phyloP scores from a whole-genome alignment of 495 filamentous ascomycete species.

The Apiosordaria backusii region DNA sequence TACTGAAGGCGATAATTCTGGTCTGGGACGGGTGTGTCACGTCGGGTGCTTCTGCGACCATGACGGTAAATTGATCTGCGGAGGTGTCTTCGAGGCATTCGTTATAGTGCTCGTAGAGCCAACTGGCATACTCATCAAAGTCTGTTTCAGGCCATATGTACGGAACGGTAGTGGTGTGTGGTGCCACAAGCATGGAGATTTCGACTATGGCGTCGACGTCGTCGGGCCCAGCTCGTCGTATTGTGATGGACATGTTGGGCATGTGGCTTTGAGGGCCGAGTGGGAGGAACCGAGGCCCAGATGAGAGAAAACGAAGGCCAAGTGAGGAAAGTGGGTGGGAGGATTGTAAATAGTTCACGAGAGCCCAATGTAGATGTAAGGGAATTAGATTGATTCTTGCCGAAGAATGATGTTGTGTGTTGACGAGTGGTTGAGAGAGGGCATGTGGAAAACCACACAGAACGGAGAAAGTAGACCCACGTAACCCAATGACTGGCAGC shows the following conservation, averaged over 20 bases:
- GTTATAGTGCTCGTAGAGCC: not conserved
- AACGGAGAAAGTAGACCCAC: no score
- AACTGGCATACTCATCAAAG: not conserved
- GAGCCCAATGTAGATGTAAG: no score
- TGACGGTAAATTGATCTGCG: not conserved
- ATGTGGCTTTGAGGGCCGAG: no score
- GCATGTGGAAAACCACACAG: no score
- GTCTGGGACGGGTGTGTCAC: not conserved
- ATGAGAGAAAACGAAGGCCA: no score
- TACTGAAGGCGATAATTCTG: not conserved
- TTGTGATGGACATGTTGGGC: not conserved
- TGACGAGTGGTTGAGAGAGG: no score
- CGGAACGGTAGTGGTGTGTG: not conserved
- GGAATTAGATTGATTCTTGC: no score
- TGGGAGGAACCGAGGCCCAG: no score
- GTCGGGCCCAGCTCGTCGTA: not conserved
- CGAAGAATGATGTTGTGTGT: no score
- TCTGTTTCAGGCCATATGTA: not conserved
- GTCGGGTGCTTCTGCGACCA: not conserved
- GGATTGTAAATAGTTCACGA: no score
- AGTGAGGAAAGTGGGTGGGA: no score
- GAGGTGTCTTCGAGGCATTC: not conserved
- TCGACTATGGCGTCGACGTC: not conserved
- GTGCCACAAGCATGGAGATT: not conserved
- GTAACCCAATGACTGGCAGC: no score